A percentile compares a stretch with the other conserved stretches of the same genome.
These are phyloP conservation scores for Pseudozyma sp. DNA, from an alignment of 1,284 basidiomycete genomes.

Conservation along the genomic window DNA sequence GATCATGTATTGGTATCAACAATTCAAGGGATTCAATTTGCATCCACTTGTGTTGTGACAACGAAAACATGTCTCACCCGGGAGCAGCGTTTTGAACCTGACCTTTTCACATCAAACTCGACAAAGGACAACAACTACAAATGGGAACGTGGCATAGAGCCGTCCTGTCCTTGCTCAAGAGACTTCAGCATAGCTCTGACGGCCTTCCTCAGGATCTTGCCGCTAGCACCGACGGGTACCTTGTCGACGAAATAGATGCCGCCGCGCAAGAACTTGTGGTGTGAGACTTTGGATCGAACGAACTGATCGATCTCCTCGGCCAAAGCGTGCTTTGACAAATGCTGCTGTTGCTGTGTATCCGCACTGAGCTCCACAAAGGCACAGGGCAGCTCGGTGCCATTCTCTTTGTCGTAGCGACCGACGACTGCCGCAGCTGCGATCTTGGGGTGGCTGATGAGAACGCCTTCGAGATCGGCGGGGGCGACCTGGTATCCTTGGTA, in stretches of 20 bases:
- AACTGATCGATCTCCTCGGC: conserved; percentile 33
- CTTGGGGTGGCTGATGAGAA: conserved; percentile 41
- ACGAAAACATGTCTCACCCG: too few relatives aligned
- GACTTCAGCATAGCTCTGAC: conserved; percentile 19
- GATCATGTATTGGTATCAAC: conserved; percentile 7
- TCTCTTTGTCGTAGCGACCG: conserved; percentile 46
- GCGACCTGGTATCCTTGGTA: conserved; percentile 66
- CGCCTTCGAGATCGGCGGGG: conserved; percentile 60
- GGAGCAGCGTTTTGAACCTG: too few relatives aligned
- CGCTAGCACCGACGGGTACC: conserved; percentile 48
- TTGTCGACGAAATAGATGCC: conserved; percentile 41
- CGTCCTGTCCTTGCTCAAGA: conserved; percentile 7
- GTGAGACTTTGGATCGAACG: conserved; percentile 35
- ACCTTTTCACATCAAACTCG: too few relatives aligned
- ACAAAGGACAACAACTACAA: conserved; percentile 3
- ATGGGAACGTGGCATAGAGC: conserved; percentile 13
- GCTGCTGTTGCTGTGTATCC: not conserved
- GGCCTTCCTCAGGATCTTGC: conserved; percentile 47
- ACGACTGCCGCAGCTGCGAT: conserved; percentile 61
- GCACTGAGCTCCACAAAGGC: conserved; percentile 41
- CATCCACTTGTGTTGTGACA: not conserved
- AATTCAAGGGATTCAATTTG: not conserved
- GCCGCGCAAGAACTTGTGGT: conserved; percentile 47
- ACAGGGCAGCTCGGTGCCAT: conserved; percentile 47
- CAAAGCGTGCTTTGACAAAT: not conserved